Percentiles rank a stretch among this genome's conserved stretches.
phyloP scores from a whole-genome alignment of 495 filamentous ascomycete genomes.

The Hypoxylon perforatum region DNA sequence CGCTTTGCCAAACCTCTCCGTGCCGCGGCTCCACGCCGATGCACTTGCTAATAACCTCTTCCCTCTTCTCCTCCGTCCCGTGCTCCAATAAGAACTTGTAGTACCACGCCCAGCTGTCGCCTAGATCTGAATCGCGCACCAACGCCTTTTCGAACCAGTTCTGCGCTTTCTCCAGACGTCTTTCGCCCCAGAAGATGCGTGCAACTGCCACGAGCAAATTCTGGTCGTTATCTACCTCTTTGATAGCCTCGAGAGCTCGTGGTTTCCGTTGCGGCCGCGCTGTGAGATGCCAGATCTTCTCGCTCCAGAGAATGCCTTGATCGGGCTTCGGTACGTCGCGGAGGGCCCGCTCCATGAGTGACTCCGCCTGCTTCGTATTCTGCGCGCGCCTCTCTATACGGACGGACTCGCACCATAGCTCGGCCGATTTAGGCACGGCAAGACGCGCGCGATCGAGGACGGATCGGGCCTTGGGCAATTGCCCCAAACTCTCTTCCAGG shows the following conservation, averaged over 20 bases:
- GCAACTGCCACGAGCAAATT: constrained; percentile 75
- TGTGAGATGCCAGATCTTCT: constrained; percentile 95
- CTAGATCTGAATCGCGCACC: constrained; percentile 82
- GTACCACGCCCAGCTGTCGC: constrained; percentile 98
- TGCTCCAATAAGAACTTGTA: constrained; percentile 92
- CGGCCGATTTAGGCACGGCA: constrained; percentile 81
- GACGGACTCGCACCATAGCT: constrained; percentile 91
- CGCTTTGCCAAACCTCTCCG: constrained; percentile 89
- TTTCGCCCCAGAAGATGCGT: constrained; percentile 67
- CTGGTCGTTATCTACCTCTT: constrained; percentile 94
- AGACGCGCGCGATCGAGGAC: constrained; percentile 91
- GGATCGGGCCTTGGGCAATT: constrained; percentile 88
- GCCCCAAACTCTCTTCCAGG: constrained; percentile 86
- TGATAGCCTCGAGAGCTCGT: constrained; percentile 90
- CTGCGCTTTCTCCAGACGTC: constrained; percentile 88
- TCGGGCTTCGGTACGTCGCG: constrained; percentile 82
- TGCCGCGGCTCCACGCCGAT: constrained; percentile 83
- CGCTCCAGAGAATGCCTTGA: constrained; percentile 90
- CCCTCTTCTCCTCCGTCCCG: constrained; percentile 90
- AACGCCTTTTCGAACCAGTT: constrained; percentile 98
- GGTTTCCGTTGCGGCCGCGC: constrained; percentile 90
- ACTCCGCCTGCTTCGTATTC: constrained; percentile 84
- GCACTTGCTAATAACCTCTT: constrained; percentile 81
- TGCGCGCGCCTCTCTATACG: constrained; percentile 90
- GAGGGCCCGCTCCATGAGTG: constrained; percentile 89